Conservation (phyloP, 2,329 filamentous ascomycete species). For the Xylariaceae sp. region DNA sequence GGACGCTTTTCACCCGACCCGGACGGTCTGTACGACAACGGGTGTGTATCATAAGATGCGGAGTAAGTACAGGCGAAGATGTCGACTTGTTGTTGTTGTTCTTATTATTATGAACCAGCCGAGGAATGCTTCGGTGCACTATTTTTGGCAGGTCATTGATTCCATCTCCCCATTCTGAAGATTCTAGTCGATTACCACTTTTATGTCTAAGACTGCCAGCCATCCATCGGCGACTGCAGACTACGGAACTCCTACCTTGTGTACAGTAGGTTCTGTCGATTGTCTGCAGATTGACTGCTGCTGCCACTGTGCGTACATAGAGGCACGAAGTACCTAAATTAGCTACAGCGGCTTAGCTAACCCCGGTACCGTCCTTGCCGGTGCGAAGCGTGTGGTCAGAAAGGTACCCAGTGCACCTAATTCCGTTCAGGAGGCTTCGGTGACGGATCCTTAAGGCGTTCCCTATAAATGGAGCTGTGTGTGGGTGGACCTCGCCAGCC, state of each 20-base stretch:
- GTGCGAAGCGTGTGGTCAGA: not conserved
- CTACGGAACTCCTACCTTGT: too few relatives aligned
- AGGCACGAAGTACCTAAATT: not conserved
- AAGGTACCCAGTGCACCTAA: not conserved
- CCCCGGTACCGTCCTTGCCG: not conserved
- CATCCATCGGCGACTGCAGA: too few relatives aligned
- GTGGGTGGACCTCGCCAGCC: not conserved
- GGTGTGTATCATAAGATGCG: not conserved
- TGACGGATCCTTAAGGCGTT: not conserved
- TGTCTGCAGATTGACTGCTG: not conserved
- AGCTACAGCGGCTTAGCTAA: not conserved
- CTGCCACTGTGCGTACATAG: not conserved
- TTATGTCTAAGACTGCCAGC: too few relatives aligned
- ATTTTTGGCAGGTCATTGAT: not conserved
- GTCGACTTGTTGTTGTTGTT: not conserved
- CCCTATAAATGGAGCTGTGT: not conserved
- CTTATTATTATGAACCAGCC: constrained; percentile 9
- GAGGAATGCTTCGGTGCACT: constrained; percentile 8
- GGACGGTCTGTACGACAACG: too few relatives aligned
- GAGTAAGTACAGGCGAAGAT: not conserved
- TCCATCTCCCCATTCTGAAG: too few relatives aligned
- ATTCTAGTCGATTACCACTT: too few relatives aligned
- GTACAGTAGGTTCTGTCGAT: not conserved
- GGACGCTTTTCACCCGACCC: too few relatives aligned
- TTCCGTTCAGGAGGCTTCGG: not conserved